Conservation (phyloP, 176 grass and related monocot species). For the barley (Hordeum vulgare) region DNA sequence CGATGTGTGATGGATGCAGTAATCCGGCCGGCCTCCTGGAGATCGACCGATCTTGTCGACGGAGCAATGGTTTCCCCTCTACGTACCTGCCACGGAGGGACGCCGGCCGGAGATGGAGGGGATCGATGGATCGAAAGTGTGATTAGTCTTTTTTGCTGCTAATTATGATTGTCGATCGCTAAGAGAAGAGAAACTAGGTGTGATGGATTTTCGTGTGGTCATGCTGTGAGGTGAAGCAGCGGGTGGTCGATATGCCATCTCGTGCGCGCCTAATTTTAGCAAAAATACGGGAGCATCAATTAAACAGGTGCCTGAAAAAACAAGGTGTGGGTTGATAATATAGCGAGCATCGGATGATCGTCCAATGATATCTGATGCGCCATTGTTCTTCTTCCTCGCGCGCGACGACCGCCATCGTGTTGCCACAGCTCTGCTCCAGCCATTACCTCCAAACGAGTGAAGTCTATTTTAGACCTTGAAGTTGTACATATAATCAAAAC, state of each 20-base stretch:
- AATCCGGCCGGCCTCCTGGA: neutral
- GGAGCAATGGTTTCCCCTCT: neutral
- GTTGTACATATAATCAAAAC: too few relatives aligned
- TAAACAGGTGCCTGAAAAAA: too few relatives aligned
- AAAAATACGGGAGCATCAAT: neutral
- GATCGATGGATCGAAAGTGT: neutral
- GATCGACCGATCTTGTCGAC: neutral
- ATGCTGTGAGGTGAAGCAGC: neutral
- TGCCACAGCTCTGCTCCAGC: too few relatives aligned
- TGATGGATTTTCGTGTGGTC: conserved; percentile 4
- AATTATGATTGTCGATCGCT: neutral
- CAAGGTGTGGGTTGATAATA: too few relatives aligned
- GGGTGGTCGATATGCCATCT: conserved; percentile 9
- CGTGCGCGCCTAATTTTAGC: conserved; percentile 2
- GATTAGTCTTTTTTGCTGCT: neutral
- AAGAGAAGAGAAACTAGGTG: neutral
- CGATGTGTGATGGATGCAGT: neutral
- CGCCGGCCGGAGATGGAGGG: neutral
- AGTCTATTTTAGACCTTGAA: too few relatives aligned
- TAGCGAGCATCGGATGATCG: too few relatives aligned
- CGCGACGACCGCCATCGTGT: too few relatives aligned
- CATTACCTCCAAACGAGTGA: too few relatives aligned
- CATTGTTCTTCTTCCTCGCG: too few relatives aligned
- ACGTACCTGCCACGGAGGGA: neutral
- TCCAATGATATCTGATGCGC: too few relatives aligned